Evolutionary conservation across 2,329 filamentous ascomycete species (phyloP), one percentile per base, ranked within the genome.

Genomic region (Calonectria pseudoturangicola): DNA sequence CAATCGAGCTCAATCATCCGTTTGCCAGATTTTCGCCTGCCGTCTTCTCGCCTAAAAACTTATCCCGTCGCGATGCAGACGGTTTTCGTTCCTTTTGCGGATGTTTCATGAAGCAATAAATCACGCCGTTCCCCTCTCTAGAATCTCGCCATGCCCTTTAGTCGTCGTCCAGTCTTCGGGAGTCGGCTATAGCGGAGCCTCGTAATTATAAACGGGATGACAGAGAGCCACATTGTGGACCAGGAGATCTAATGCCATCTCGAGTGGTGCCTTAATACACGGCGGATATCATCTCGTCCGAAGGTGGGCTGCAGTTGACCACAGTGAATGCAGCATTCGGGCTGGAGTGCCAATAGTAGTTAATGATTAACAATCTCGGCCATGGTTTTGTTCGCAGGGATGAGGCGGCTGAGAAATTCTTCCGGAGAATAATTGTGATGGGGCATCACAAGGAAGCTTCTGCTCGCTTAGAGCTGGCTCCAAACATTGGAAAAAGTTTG

Each of bases 41-140:
- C 12, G 15, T 64, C 36, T 41, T 16, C 21, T 43, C 68, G 62
- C 43, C 21, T 71, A 71, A 71, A 58, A 18, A 58, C 27, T 58
- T 71, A 68, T 68, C 69, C 69, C 18, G 4, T 13, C 30, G 25
- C 47, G 12, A 41, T 27, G 62, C 33, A 64, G 33, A 50, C 27
- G 60, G 58, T 39, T 63, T 56, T 47, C 13, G 27, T 54, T 69
- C 43, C 30, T 3, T n/a, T 9, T 25, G 67, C 47, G 64, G 33
- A 4, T 41, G 25, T 60, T 60, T 41, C 54, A 13, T 41, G 30
- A 33, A 48, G 25, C 21, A 54, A n/a, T 28, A 9, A 21, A 63
- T 63, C 41, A 50, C n/a, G 51, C 43, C 41, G 30, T 33, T n/a
- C 16, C 18, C 47, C 12, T n/a, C 5, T 54, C 18, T 41, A 30